Base-by-base conservation (phyloP, 768 basidiomycete species). In the Coprinellus aureogranulatus region DNA sequence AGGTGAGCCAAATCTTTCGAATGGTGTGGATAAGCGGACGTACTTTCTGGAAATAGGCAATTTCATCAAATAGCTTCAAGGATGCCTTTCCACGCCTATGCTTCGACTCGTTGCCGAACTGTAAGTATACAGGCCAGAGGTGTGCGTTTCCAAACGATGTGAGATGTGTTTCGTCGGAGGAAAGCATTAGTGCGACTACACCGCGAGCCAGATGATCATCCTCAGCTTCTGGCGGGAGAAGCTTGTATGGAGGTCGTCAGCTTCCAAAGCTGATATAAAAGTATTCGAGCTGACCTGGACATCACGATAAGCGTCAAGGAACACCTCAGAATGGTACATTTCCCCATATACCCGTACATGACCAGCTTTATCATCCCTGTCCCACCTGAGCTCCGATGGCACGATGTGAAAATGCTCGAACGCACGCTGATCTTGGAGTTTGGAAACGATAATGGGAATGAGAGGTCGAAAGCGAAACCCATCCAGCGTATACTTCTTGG, bases 291-390 rank as follows among this genome's bases (percentile, higher is more conserved):
- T 53, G 14, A 48, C 12, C 62, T 59, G 10, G 9, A 77, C 34
- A 2, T 64, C 22, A 2, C 72, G 59, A 34, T 75, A 67, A 26
- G 65, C 74, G 0, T 64, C 53, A 10, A 70, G 37, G 45, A 66
- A 73, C 0, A 68, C 70, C 53, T 75, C 70, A 0, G 69, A 72
- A 1, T 60, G 69, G 48, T 72, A 75, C 1, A 75, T 12, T 48
- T 78, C 72, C 1, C 54, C 58, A 53, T 58, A 67, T 2, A 72
- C 47, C 0, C 65, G 59, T 26, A 69, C 65, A 5, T 57, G 37
- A 1, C 25, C 34, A 1, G 25, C 41, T 47, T 8, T 65, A 31
- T 53, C 64, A 72, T 1, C 69, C 70, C 57, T 50, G 18, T 60
- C 20, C 50, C 61, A 61, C 37, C 57, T 63, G 1, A 45, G 22